Base-by-base conservation (phyloP, 495 filamentous ascomycete species). In the Durotheca rogersii region DNA sequence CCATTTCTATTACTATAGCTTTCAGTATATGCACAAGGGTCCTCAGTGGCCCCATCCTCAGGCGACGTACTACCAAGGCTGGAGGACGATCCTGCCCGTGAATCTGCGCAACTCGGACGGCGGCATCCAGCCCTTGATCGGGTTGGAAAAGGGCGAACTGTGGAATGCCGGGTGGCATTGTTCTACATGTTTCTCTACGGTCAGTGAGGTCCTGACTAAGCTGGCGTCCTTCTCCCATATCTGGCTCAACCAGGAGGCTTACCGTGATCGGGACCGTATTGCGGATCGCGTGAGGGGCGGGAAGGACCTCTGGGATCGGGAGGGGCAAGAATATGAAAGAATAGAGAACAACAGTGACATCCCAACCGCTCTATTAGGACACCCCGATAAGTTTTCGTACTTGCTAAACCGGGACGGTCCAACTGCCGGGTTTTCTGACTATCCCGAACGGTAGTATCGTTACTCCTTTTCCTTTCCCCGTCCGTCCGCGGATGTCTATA, bases 1-100 rank as follows among this genome's bases (percentile, higher is more conserved):
- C 16, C 56, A 67, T 17, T 80, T 78, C 62, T 81, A 81, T 58
- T 79, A 79, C 57, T 82, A 82, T 65, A 69, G 63, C 46, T 82
- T 81, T 62, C 78, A 81, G 60, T 80, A 70, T 30, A 62, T 71
- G 25, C 78, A 79, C 41, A 62, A 60, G 9, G 73, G 70, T n/a
- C 15, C 62, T 18, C 70, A 80, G 51, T 81, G 78, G 78, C 53
- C 67, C 7, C 78, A 81, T 41, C 79, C 79, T 6, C 78, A 81
- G 58, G 79, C 77, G 0, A 81, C 77, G 1, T 74, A 67, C 32
- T 82, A 74, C 53, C 61, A 70, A 27, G 75, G 75, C n/a, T 42
- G 56, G 12, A 41, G 58, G 12, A 82, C 79, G 9, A 60, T 81
- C 29, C 59, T 64, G 14, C 79, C 79, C 1, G 69, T 71, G 31